phyloP scores from a whole-genome alignment of 2,329 filamentous ascomycete species.

The Monosporascus sp. region DNA sequence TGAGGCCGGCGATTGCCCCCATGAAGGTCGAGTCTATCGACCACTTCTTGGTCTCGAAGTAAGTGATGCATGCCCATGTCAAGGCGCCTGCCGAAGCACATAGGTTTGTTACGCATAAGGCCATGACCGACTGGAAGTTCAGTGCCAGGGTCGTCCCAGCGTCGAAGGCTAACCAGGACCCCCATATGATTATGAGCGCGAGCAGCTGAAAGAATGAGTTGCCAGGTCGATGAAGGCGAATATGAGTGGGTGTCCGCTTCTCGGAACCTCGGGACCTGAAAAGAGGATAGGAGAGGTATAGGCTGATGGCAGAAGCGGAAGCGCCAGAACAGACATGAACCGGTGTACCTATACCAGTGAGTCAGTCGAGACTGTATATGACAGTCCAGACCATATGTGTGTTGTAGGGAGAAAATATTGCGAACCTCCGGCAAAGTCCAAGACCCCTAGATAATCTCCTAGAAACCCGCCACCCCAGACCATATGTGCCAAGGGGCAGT shows the following conservation, averaged over 20 bases:
- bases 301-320: conserved; percentile 34
- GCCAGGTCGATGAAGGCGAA: conserved; percentile 40
- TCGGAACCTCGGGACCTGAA: conserved; percentile 39
- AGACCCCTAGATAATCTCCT: conserved; percentile 35
- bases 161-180: conserved; percentile 45
- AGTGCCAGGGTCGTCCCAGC: conserved; percentile 42
- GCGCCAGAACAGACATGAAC: conserved; percentile 38
- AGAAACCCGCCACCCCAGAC: conserved; percentile 40
- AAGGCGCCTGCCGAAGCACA: conserved; percentile 40
- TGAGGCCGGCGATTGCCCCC: conserved; percentile 45
- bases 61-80: conserved; percentile 41
- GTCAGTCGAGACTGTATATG: too few species aligned
- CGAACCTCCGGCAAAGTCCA: conserved; percentile 38
- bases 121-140: conserved; percentile 45
- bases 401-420: too few species aligned
- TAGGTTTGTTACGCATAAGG: conserved; percentile 42
- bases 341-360: conserved; percentile 27
- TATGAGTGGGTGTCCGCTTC: conserved; percentile 38
- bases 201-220: conserved; percentile 43
- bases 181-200: conserved; percentile 45
- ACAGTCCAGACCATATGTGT: too few species aligned
- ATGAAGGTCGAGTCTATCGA: conserved; percentile 45
- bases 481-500: conserved; percentile 42
- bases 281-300: conserved; percentile 45
- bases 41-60: conserved; percentile 32